A percentile compares a stretch with the other conserved stretches of the same genome.
These are phyloP conservation scores for Aspergillus sojae DNA, from an alignment of 2,329 filamentous ascomycete genomes.

Conservation along the genomic window DNA sequence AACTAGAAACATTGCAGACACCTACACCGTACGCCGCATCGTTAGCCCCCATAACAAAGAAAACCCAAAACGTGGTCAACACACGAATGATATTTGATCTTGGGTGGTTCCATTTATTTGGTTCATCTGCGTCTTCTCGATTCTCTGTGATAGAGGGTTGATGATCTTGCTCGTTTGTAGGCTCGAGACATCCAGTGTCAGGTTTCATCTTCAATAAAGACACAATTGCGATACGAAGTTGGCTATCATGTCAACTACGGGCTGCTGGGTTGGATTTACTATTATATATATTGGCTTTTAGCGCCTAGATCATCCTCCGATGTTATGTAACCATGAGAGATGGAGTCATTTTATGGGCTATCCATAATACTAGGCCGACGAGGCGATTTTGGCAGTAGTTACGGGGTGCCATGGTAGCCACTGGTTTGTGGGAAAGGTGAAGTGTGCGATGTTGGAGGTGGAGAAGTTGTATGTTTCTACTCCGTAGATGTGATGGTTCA, in stretches of 20 bases:
- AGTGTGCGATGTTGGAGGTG: background rate
- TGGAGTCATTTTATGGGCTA: background rate
- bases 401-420: background rate
- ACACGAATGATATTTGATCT: slow-evolving; percentile 53
- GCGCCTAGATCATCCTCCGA: too few species aligned
- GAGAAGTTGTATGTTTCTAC: background rate
- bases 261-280: too few species aligned
- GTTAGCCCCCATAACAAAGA: slow-evolving; percentile 61
- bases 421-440: background rate
- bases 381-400: background rate
- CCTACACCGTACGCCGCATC: slow-evolving; percentile 61
- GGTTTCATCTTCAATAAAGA: background rate
- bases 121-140: background rate
- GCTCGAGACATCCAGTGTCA: background rate
- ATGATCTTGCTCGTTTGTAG: background rate
- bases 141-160: background rate
- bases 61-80: slow-evolving; percentile 59
- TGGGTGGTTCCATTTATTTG: slow-evolving; percentile 52
- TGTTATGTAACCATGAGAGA: background rate
- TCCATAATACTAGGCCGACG: background rate
- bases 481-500: background rate
- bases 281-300: background rate
- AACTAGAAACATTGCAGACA: slow-evolving; percentile 4
- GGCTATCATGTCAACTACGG: accelerated
- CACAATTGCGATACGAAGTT: background rate